Percentiles rank a stretch among this genome's conserved stretches.
phyloP scores from a whole-genome alignment of 257 asterid species.

The Solanum bulbocastanum region DNA sequence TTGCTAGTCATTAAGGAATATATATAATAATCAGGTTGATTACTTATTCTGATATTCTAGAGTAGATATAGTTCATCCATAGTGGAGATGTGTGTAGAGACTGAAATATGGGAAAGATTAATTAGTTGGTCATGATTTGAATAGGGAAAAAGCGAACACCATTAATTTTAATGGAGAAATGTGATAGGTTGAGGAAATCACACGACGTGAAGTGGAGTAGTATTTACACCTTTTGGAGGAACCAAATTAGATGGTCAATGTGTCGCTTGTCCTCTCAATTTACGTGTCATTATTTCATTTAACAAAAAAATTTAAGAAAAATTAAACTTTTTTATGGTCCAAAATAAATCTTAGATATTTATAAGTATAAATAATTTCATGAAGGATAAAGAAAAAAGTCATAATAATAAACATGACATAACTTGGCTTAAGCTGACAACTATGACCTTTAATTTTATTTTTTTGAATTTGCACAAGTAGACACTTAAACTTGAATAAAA shows the following conservation, averaged over 20 bases:
- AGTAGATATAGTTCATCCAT: not conserved
- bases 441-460: no score
- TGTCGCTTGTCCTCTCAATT: not conserved
- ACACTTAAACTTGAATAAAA: no score
- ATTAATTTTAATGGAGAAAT: not conserved
- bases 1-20: not conserved
- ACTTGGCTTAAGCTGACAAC: no score
- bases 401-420: not conserved
- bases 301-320: not conserved
- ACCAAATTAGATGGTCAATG: not conserved
- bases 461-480: not conserved
- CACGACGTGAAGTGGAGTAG: not conserved
- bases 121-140: not conserved
- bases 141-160: not conserved
- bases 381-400: not conserved
- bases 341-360: not conserved
- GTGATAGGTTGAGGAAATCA: not conserved
- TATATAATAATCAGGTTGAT: not conserved
- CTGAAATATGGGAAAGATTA: not conserved
- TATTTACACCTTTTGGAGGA: not conserved
- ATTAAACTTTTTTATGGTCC: not conserved
- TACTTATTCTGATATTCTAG: not conserved
- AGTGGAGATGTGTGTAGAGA: not conserved
- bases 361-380: not conserved
- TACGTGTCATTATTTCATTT: not conserved